Conservation (phyloP, 768 basidiomycete species). For the Ephemerocybe angulata region DNA sequence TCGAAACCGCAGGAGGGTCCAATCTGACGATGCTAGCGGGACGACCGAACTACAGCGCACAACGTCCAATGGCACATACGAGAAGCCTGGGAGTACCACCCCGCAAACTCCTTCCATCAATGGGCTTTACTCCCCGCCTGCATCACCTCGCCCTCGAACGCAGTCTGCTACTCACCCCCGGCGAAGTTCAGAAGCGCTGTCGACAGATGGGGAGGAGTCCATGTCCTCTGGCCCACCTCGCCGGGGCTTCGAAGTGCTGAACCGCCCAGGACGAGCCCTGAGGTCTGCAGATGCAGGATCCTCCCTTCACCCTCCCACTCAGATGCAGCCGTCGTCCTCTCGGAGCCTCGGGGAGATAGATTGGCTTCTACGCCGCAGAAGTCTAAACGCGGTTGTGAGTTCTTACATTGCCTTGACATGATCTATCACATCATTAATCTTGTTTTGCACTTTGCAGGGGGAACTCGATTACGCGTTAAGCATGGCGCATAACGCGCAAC, state of each 20-base stretch:
- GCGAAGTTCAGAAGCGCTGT: constrained; percentile 43
- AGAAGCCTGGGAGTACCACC: constrained; percentile 27
- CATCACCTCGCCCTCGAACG: constrained; percentile 42
- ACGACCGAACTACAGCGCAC: background rate
- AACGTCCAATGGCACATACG: constrained; percentile 24
- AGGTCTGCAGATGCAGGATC: constrained; percentile 28
- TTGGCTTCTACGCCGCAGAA: constrained; percentile 74
- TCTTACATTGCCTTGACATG: background rate
- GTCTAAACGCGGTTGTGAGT: constrained; percentile 66
- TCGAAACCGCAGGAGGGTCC: background rate
- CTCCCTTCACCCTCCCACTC: constrained; percentile 18
- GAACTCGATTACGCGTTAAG: constrained; percentile 70
- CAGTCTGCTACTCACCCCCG: constrained; percentile 41
- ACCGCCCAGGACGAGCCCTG: constrained; percentile 39
- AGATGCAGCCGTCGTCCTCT: constrained; percentile 37
- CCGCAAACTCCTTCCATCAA: constrained; percentile 31
- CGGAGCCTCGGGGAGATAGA: constrained; percentile 68
- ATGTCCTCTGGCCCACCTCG: constrained; percentile 35
- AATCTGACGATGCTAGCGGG: background rate
- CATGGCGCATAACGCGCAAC: constrained; percentile 49
- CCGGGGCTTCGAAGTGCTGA: constrained; percentile 50
- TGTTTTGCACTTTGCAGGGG: constrained; percentile 42
- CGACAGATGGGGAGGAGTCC: constrained; percentile 41
- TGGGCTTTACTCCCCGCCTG: constrained; percentile 38
- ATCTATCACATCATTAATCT: constrained; percentile 4